Conservation (phyloP, 1,284 basidiomycete species). For the Dichomitus squalens region DNA sequence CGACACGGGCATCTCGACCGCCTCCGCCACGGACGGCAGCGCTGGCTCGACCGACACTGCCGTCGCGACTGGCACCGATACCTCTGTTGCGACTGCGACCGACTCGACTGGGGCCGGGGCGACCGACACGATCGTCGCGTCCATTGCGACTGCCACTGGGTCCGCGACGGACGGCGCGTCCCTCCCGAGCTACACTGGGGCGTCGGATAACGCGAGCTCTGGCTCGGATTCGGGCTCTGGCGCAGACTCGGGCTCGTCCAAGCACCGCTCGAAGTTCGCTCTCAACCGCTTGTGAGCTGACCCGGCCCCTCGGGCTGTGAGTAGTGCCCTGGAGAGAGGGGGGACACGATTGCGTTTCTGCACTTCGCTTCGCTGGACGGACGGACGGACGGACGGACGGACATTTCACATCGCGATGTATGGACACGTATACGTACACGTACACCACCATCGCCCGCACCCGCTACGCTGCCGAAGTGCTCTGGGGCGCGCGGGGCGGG, state of each 20-base stretch:
- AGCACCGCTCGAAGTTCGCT: neutral
- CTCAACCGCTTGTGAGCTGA: neutral
- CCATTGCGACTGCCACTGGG: neutral
- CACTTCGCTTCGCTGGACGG: neutral
- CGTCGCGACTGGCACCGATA: conserved; percentile 6
- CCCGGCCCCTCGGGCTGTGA: neutral
- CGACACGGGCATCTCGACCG: neutral
- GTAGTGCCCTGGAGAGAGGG: neutral
- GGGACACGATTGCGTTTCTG: neutral
- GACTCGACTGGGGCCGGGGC: conserved; percentile 4
- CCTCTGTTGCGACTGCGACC: conserved; percentile 7
- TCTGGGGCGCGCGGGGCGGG: neutral
- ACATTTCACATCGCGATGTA: neutral
- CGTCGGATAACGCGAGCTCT: neutral
- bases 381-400: neutral
- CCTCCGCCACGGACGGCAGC: neutral
- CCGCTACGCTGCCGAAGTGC: conserved; percentile 4
- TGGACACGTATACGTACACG: neutral
- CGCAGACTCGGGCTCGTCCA: neutral
- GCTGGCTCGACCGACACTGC: conserved; percentile 6
- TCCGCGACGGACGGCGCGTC: neutral
- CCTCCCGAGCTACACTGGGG: neutral
- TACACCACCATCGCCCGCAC: neutral
- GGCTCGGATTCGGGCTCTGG: neutral
- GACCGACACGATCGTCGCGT: conserved; percentile 2